These are phyloP conservation scores for Pestalotiopsis sp. DNA, from an alignment of 2,329 filamentous ascomycete genomes.

Conservation along the genomic window DNA sequence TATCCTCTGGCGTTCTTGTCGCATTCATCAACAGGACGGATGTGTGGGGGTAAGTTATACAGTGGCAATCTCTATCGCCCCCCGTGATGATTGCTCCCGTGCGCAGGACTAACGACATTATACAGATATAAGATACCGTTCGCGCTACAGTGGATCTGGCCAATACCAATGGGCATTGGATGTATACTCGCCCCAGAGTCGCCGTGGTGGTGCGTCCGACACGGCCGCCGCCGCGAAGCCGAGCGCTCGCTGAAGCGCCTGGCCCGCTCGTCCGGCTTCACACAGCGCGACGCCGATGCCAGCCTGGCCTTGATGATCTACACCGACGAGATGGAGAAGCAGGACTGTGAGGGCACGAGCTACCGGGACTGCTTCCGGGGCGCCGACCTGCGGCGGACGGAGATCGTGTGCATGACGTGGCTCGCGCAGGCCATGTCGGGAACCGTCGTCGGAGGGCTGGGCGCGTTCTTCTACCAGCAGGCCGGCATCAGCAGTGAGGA, in stretches of 20 bases:
- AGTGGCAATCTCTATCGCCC: too few species aligned
- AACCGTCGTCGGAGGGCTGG: constrained; percentile 34
- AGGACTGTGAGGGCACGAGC: constrained; percentile 71
- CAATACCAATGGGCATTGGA: constrained; percentile 65
- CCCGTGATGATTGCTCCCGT: constrained; percentile 26
- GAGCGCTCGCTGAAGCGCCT: constrained; percentile 67
- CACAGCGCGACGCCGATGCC: constrained; percentile 78
- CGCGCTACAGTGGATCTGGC: constrained; percentile 79
- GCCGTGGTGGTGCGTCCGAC: constrained; percentile 77
- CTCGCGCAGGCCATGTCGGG: constrained; percentile 34
- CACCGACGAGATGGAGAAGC: constrained; percentile 78
- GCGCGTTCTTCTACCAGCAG: constrained; percentile 38
- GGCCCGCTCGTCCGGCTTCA: constrained; percentile 63
- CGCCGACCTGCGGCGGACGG: constrained; percentile 76
- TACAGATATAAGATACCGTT: constrained; percentile 52
- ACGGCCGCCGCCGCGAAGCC: constrained; percentile 64
- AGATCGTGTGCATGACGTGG: constrained; percentile 68
- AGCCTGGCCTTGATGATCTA: constrained; percentile 92
- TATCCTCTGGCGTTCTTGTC: constrained; percentile 74
- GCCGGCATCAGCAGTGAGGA: constrained; percentile 34
- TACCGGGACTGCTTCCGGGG: constrained; percentile 87
- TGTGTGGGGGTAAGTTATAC: constrained; percentile 57
- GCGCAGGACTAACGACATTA: constrained; percentile 36
- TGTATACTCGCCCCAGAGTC: constrained; percentile 71
- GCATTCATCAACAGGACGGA: constrained; percentile 66